Percentiles rank a stretch among this genome's conserved stretches.
These are phyloP conservation scores for Prunus padus DNA, from an alignment of 306 rosid species.

Conservation along the genomic window DNA sequence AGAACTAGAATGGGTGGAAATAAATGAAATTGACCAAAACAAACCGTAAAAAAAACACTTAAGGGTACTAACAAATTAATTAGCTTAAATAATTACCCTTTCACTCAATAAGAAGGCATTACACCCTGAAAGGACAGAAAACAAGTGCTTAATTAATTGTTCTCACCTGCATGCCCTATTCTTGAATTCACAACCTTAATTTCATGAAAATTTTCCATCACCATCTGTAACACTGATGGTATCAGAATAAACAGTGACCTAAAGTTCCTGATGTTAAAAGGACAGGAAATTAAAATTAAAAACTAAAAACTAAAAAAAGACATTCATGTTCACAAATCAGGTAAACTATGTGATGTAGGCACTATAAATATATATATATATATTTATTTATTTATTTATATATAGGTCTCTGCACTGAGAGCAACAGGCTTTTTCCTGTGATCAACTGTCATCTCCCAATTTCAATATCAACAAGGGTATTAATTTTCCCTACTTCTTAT, in stretches of 20 bases:
- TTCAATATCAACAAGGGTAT: conserved; percentile 40
- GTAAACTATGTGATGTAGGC: conserved; percentile 22
- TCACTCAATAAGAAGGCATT: not conserved
- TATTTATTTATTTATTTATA: conserved; percentile 24
- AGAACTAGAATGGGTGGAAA: not conserved
- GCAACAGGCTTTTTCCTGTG: conserved; percentile 20
- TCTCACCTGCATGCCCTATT: conserved; percentile 19
- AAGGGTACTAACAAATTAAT: not conserved
- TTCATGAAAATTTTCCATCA: conserved; percentile 39
- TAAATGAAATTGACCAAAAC: not conserved
- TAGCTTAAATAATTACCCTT: not conserved
- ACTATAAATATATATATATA: conserved; percentile 21
- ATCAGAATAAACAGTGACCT: conserved; percentile 41
- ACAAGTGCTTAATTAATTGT: not conserved
- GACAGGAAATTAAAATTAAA: conserved; percentile 18
- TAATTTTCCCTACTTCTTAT: conserved; percentile 32
- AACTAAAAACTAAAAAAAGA: not conserved
- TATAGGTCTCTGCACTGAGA: conserved; percentile 27
- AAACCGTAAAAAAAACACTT: not conserved
- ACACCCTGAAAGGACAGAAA: conserved; percentile 3
- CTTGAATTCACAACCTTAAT: conserved; percentile 21
- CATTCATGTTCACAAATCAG: conserved; percentile 31
- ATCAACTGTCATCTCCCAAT: conserved; percentile 47
- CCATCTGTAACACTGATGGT: conserved; percentile 51
- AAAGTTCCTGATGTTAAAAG: conserved; percentile 60